Evolutionary conservation across 495 filamentous ascomycete genomes (phyloP), one percentile per base, ranked within the genome.

Genomic region (Rostrohypoxylon terebratum): DNA sequence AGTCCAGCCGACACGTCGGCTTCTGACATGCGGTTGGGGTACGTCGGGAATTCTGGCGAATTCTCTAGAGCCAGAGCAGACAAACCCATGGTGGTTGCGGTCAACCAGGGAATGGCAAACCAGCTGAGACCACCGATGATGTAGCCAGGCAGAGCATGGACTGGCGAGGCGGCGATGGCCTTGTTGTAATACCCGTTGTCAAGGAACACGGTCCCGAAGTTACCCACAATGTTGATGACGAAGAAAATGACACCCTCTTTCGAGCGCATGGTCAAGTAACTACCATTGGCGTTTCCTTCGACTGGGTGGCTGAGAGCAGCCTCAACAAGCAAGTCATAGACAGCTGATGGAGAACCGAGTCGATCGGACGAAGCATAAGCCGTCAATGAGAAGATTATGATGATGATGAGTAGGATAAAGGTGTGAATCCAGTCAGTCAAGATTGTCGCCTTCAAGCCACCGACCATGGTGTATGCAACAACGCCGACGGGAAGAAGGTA

Each of bases 101-200:
- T 90, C 20, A 98, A 86, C 94, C 94, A 98, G 18, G 95, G 95
- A 63, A 98, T 97, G 7, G 95, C 95, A 66, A 98, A 98, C 94
- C 94, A 98, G 73, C 86, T 90, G 1, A 98, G 86, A 44, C 95
- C 95, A 23, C 95, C 95, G 53, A 97, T 84, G 47, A 97, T 91
- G 72, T 98, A 98, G 33, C 95, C 95, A 5, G 95, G 95, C 54
- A 98, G 91, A 6, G 94, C 94, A 66, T 94, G 91, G 2, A 95
- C 91, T 1, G 93, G 93, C 33, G 89, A 91, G 4, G 94, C 94
- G n/a, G 94, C 93, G 65, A 97, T 96, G 44, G 94, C 94, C 79
- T 97, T 97, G 85, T 97, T 96, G 83, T 95, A 97, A 84, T 96
- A 96, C 54, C 89, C 89, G 68, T 91, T 93, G 78, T 93, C 90